Conservation (phyloP, 1,284 basidiomycete species). For the Lignosus rhinocerotis region DNA sequence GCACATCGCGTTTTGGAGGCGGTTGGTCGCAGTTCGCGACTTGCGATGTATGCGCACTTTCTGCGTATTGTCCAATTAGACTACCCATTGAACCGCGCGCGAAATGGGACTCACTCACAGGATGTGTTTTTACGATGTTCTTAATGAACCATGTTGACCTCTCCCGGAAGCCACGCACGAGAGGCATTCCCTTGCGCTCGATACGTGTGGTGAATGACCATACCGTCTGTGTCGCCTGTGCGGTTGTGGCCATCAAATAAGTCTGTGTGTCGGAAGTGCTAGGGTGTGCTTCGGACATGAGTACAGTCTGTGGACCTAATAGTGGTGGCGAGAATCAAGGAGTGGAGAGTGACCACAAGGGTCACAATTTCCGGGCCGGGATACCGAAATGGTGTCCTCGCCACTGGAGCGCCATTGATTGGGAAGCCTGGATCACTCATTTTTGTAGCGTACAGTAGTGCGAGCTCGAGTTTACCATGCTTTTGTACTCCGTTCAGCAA, state of each 20-base stretch:
- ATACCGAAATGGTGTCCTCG: background rate
- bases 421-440: background rate
- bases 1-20: background rate
- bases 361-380: background rate
- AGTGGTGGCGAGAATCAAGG: too few relatives aligned
- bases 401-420: too few relatives aligned
- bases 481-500: background rate
- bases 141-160: slow-evolving; percentile 13
- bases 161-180: slow-evolving; percentile 9
- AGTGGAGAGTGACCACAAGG: too few relatives aligned
- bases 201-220: background rate
- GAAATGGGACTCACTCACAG: slow-evolving; percentile 7
- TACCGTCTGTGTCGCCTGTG: too few relatives aligned
- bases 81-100: background rate
- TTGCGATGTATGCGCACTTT: background rate
- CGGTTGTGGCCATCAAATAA: too few relatives aligned
- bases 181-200: background rate
- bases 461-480: background rate
- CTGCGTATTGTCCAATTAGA: background rate
- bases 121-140: slow-evolving; percentile 17
- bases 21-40: background rate
- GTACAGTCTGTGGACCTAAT: too few relatives aligned
- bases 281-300: too few relatives aligned
- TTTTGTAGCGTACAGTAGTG: background rate
- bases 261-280: too few relatives aligned